Base-by-base conservation (phyloP, 352 stramenopile species). In the Phytopythium litorale region DNA sequence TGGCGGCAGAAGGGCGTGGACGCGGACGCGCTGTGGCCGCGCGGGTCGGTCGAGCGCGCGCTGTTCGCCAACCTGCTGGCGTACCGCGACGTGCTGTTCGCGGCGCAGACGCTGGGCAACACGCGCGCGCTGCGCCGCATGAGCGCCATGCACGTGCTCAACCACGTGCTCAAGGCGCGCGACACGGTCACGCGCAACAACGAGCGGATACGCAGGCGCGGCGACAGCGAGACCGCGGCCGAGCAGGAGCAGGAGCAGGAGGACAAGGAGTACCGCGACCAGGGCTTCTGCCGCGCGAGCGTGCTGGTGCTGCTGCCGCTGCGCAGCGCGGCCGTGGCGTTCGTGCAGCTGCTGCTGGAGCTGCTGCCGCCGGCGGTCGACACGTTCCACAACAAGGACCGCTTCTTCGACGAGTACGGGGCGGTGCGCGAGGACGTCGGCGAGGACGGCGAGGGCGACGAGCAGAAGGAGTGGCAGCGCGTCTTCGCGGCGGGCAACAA, bases 381-480 rank as follows among this genome's bases (percentile, higher is more conserved):
- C 19, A 74, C 72, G 6, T 88, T 92, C 63, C 79, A 88, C 70
- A 91, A 93, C 60, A 84, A 93, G 45, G 82, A 91, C 19, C 82
- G 84, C 1, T 93, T 93, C 51, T 74, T 80, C 7, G 62, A 59
- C 40, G 84, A 93, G 38, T 93, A 86, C 53, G 81, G 76, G 32
- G 64, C 51, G 33, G 33, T 38, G 33, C 1, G 7, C 33, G 33
- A 30, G 28, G 28, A 38, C 33, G 33, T 7, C 5, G 33, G 11
- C 11, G 68, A 65, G 11, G 61, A 73, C 0, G 60, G 48, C 2
- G 52, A 58, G 1, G 54, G 51, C 0, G 62, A 65, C 0, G 61
- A 62, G 3, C 58, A 72, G 5, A 88, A 88, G 51, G 81, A 88
- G 60, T 93, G 84, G 84, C 82, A 91, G 62, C 71, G 78, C 18